A percentile compares a stretch with the other conserved stretches of the same genome.
Evolutionary conservation across 495 filamentous ascomycete species (phyloP).

Genomic region (Penicillium subrubescens): DNA sequence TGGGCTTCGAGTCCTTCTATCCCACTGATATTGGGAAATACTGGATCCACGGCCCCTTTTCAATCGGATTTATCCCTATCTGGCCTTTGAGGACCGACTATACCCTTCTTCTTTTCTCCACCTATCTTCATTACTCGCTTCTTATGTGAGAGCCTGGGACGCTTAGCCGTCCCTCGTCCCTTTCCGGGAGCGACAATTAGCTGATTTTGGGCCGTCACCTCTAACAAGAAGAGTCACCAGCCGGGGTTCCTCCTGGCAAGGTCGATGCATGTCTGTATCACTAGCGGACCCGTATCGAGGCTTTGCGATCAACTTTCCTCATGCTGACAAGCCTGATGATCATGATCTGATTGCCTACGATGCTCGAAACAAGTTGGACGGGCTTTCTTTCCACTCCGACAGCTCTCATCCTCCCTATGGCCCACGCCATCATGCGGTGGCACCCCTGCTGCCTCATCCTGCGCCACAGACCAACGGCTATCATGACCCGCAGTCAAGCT

Average conservation of each 20-base stretch:
- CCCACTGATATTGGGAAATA: not conserved
- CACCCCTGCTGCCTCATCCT: conserved; percentile 27
- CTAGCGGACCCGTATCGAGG: conserved; percentile 47
- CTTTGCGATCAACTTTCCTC: conserved; percentile 42
- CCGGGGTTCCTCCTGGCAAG: conserved; percentile 46
- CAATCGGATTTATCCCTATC: not conserved
- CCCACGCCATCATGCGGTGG: conserved; percentile 30
- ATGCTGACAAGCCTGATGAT: conserved; percentile 19
- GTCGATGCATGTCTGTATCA: conserved; percentile 47
- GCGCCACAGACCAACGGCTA: conserved; percentile 30
- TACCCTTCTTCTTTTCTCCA: not conserved
- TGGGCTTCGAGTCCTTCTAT: not conserved
- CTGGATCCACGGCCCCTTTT: not conserved
- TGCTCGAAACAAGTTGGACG: conserved; percentile 30
- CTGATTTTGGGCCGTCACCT: not conserved
- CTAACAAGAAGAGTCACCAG: conserved; percentile 13
- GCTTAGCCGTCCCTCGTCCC: conserved; percentile 1
- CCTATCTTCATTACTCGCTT: not conserved
- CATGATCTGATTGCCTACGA: conserved; percentile 39
- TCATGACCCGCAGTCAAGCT: conserved; percentile 31
- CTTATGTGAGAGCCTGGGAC: conserved; percentile 15
- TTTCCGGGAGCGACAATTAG: conserved; percentile 5
- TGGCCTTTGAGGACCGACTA: not conserved
- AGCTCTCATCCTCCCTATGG: conserved; percentile 36
- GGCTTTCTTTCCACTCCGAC: conserved; percentile 32